Base-by-base conservation (phyloP, 2,329 filamentous ascomycete genomes). In the Torrubiella hemipterigena region DNA sequence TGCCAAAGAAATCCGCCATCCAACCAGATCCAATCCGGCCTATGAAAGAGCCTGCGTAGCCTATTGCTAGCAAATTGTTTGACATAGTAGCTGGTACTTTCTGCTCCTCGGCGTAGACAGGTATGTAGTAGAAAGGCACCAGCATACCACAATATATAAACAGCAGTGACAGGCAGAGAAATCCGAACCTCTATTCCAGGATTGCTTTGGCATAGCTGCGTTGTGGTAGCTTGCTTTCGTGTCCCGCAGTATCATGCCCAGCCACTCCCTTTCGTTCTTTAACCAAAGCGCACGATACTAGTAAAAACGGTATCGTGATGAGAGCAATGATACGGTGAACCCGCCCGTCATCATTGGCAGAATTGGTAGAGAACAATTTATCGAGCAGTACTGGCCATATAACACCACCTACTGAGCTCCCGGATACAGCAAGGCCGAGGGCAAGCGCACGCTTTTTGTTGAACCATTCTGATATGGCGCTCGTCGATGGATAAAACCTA, bases 61-160 rank as follows among this genome's bases (percentile, higher is more conserved):
- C 60, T 38, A 80, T 68, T 7, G 73, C 59, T 6, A 79, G 56
- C 21, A 79, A 59, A 41, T 76, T 77, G 51, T 77, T 76, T 2
- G 67, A 63, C 9, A 73, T 53, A 14, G 61, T 52, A 13, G 50
- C 51, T 3, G 63, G 60, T 25, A 74, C 60, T 7, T 53, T 49
- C 1, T 58, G 51, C 0, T 60, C 48, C 6, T 65, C 51, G 6
- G 69, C 71, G 45, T 68, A 78, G 6, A 66, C 51, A 32, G 70
- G 64, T 6, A 54, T 47, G 37, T 43, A 52, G 27, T 42, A 42
- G 30, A 49, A 53, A 0, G 50, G 50, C 3, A 54, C 37, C 7
- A 48, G 39, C 41, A 51, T 43, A 9, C 50, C 49, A 15, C 39
- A 39, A 30, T 44, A 46, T 7, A 54, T 38, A 31, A 53, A 41